These are phyloP conservation scores for Helicostylum pulchrum DNA, from an alignment of 192 early-diverging fungal species.

Conservation along the genomic window DNA sequence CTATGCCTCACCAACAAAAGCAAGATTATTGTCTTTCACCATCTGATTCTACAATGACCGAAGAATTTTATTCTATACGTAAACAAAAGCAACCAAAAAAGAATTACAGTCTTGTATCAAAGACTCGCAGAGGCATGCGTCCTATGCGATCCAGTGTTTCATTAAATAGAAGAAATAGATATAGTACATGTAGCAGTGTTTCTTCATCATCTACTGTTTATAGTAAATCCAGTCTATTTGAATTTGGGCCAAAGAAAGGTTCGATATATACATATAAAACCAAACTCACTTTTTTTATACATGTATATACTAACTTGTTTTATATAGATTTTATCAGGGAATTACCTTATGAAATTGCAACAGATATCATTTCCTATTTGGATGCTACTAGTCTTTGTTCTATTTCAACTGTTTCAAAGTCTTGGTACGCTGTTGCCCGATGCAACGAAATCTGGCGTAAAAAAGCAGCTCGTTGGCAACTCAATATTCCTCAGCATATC, in stretches of 20 bases:
- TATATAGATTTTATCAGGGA: constrained; percentile 54
- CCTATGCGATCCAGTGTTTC: neutral
- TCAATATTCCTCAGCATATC: neutral
- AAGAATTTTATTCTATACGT: too few relatives aligned
- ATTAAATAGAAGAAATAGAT: too few relatives aligned
- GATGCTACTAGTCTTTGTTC: constrained; percentile 60
- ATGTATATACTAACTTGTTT: too few relatives aligned
- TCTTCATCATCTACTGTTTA: too few relatives aligned
- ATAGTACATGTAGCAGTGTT: too few relatives aligned
- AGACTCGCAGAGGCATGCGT: neutral
- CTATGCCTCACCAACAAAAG: too few relatives aligned
- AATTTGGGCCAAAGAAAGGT: too few relatives aligned
- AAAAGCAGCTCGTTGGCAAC: constrained; percentile 44
- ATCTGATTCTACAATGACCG: too few relatives aligned
- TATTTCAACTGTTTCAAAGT: constrained; percentile 58
- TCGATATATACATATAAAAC: neutral
- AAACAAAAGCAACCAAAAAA: too few relatives aligned
- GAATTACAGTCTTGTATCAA: neutral
- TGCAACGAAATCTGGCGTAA: constrained; percentile 77
- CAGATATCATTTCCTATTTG: constrained; percentile 61
- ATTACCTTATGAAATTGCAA: constrained; percentile 73
- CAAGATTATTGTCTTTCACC: too few relatives aligned
- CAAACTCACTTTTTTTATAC: neutral
- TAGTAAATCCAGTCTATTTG: too few relatives aligned
- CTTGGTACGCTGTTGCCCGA: constrained; percentile 61